phyloP scores from a whole-genome alignment of 75 land plant genomes.

The Pinus tabuliformis region DNA sequence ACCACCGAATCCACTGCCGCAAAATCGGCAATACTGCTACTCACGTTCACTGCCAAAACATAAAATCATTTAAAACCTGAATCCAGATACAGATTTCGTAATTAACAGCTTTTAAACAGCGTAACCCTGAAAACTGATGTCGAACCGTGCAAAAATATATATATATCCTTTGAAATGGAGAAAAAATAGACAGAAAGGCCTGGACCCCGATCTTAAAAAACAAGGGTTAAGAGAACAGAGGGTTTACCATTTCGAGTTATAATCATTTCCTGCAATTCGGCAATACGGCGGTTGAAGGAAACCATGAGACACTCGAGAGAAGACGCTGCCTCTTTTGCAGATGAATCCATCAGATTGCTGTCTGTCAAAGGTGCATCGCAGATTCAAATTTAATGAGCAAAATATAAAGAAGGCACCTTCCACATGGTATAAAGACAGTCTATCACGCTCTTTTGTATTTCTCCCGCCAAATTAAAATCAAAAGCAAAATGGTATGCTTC shows the following conservation, averaged over 20 bases:
- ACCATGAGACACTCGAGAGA: constrained; percentile 50
- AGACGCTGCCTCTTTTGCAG: constrained; percentile 23
- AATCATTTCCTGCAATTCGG: constrained; percentile 55
- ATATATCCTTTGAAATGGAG: neutral
- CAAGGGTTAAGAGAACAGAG: neutral
- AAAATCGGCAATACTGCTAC: constrained; percentile 35
- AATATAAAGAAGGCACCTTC: no score
- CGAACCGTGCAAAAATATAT: neutral
- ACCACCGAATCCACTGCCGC: constrained; percentile 53
- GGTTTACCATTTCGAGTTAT: constrained; percentile 59
- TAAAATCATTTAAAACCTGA: neutral
- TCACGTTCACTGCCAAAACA: constrained; percentile 31
- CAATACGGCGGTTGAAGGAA: constrained; percentile 51
- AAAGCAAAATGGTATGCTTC: no score
- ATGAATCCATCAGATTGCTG: neutral
- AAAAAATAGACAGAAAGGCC: neutral
- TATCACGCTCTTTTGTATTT: no score
- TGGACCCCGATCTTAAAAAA: neutral
- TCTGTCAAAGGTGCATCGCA: no score
- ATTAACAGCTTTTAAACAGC: neutral
- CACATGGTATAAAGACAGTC: no score
- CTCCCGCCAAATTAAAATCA: no score
- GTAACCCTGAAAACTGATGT: neutral
- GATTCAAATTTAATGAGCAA: no score
- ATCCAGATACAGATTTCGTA: neutral